Evolutionary conservation across 371 early-diverging fungal genomes (phyloP).

Genomic region (Cokeromyces recurvatus): DNA sequence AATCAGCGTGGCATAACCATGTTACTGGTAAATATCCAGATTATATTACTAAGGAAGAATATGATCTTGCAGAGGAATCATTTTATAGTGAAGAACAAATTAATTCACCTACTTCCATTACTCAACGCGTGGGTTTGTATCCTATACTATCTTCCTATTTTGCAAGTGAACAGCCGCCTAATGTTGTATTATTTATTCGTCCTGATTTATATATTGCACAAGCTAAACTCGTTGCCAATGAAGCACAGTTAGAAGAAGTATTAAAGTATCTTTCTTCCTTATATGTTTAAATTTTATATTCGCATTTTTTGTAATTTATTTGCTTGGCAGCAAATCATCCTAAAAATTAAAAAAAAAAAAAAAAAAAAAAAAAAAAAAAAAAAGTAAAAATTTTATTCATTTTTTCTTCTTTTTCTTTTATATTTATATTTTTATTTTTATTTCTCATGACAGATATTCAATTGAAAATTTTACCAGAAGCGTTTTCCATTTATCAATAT

Average conservation of each 20-base stretch:
- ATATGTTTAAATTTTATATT: neutral
- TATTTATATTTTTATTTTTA: too few relatives aligned
- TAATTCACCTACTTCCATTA: constrained; percentile 2
- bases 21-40: neutral
- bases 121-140: constrained; percentile 1
- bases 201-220: constrained; percentile 15
- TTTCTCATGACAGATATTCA: constrained; percentile 15
- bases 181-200: constrained; percentile 3
- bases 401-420: neutral
- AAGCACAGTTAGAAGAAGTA: constrained; percentile 4
- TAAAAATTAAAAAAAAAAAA: too few relatives aligned
- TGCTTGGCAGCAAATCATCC: too few relatives aligned
- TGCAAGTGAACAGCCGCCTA: neutral
- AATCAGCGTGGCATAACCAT: constrained; percentile 7
- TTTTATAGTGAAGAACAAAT: constrained; percentile 11
- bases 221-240: constrained; percentile 5
- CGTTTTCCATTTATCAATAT: constrained; percentile 35
- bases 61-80: neutral
- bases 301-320: too few relatives aligned
- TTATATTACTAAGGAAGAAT: constrained; percentile 3
- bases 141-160: neutral
- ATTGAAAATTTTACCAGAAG: constrained; percentile 28
- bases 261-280: constrained; percentile 1
- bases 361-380: too few relatives aligned
- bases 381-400: too few relatives aligned